phyloP scores from a whole-genome alignment of 345 rosid species.

The Sonneratia caseolaris region DNA sequence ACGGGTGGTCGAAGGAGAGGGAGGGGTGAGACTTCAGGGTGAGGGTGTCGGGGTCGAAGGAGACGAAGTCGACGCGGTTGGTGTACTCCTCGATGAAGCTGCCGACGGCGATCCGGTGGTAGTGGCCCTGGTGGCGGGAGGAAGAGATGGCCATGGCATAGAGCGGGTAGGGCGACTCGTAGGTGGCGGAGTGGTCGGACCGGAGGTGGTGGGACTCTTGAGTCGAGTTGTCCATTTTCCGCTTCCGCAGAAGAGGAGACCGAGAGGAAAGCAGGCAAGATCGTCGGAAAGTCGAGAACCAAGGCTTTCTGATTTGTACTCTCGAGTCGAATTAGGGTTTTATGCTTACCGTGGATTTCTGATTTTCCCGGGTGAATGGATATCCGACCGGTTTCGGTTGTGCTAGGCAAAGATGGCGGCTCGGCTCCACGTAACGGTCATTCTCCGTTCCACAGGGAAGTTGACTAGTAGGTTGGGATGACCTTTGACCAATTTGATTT shows the following conservation, averaged over 20 bases:
- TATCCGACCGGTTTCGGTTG: background rate
- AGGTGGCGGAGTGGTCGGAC: conserved; percentile 71
- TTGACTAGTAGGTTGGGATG: too few relatives aligned
- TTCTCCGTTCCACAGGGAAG: too few relatives aligned
- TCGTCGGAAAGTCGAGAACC: too few relatives aligned
- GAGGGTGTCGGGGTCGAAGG: conserved; percentile 66
- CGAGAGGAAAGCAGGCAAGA: too few relatives aligned
- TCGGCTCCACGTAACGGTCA: too few relatives aligned
- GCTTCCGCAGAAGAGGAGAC: background rate
- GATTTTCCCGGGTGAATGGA: conserved; percentile 2
- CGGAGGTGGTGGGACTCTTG: conserved; percentile 57
- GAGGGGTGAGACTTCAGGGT: conserved; percentile 54
- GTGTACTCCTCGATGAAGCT: conserved; percentile 76
- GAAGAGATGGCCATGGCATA: conserved; percentile 83
- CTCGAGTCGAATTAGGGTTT: too few relatives aligned
- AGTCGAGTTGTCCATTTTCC: conserved; percentile 62
- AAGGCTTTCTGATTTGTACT: too few relatives aligned
- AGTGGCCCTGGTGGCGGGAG: conserved; percentile 17
- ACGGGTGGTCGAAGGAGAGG: conserved; percentile 90
- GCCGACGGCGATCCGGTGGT: conserved; percentile 73
- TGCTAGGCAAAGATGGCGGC: background rate
- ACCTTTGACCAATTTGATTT: too few relatives aligned
- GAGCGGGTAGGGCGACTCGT: conserved; percentile 73
- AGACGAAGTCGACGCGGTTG: conserved; percentile 76
- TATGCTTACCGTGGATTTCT: too few relatives aligned